Base-by-base conservation (phyloP, 2,329 filamentous ascomycete genomes). In the Nectriaceae sp. region DNA sequence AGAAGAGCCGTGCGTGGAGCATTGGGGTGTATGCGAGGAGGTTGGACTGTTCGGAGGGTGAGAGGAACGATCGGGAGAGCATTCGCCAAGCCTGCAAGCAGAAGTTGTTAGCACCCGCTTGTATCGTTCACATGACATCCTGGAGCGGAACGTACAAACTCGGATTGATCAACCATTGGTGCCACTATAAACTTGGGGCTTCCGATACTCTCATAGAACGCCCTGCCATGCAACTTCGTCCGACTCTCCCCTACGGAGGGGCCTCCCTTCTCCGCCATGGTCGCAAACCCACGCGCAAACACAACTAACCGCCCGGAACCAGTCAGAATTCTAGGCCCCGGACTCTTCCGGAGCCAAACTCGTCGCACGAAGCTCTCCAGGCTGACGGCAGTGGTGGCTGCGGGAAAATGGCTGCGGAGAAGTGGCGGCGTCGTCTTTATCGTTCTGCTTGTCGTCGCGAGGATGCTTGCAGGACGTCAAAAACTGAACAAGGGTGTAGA, bases 81-180 rank as follows among this genome's bases (percentile, higher is more conserved):
- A 97, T 87, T 61, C 94, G 89, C 94, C 94, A 99, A 62, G 93
- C 94, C 92, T 96, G 38, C 13, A 20, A 36, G 22, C 20, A 40
- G 21, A 10, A 21, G 44, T 64, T 33, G 50, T n/a, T n/a, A n/a
- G n/a, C n/a, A n/a, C n/a, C n/a, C n/a, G n/a, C n/a, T n/a, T n/a
- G n/a, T 8, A 8, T 8, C 8, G 26, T 31, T 8, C 26, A 31
- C 26, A 31, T 31, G 26, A 31, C 26, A 8, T n/a, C 26, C 15
- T 31, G 8, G 15, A 31, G 26, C 8, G n/a, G 11, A 6, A 21
- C 87, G 57, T 76, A 96, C 92, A 75, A 97, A 97, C 75, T 99
- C 94, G 24, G 91, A 97, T 70, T 97, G 90, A 65, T 99, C 93
- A 19, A 99, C 94, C 94, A 99, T 99, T 29, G 94, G 94, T 26